These are phyloP conservation scores for Pinus tabuliformis DNA, from an alignment of 75 land plant species.

Conservation along the genomic window DNA sequence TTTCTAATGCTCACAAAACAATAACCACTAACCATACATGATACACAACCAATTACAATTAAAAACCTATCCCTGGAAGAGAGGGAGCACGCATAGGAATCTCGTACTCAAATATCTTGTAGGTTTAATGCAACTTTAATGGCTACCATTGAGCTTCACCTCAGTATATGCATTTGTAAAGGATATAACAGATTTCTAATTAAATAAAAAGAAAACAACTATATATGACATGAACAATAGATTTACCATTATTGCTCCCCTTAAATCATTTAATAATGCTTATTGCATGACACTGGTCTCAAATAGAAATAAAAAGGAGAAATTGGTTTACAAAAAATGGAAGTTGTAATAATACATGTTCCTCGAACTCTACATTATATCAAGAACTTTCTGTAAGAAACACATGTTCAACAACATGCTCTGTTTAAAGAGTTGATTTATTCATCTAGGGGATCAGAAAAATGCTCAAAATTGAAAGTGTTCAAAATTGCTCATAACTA, in stretches of 20 bases:
- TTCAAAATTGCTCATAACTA: no score
- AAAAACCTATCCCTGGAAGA: conserved; percentile 66
- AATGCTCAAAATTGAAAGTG: no score
- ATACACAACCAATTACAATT: not conserved
- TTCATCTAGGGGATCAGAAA: conserved; percentile 27
- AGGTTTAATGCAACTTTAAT: conserved; percentile 85
- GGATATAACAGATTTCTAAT: conserved; percentile 2
- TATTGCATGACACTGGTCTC: not conserved
- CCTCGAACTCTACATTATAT: conserved; percentile 71
- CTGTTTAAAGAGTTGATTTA: conserved; percentile 79
- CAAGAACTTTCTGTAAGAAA: conserved; percentile 63
- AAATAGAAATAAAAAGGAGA: not conserved
- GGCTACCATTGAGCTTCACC: conserved; percentile 91
- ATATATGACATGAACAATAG: not conserved
- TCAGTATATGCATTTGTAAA: conserved; percentile 84
- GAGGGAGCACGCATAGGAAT: conserved; percentile 96
- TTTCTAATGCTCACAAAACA: not conserved
- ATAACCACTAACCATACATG: not conserved
- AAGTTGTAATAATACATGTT: conserved; percentile 56
- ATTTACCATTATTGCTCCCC: not conserved
- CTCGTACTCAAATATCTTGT: conserved; percentile 72
- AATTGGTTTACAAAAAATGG: not conserved
- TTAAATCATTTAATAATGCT: not conserved
- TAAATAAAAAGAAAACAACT: not conserved
- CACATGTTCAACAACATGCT: conserved; percentile 93